Evolutionary conservation across 495 filamentous ascomycete genomes (phyloP).

Genomic region (Penicillium turbatum): DNA sequence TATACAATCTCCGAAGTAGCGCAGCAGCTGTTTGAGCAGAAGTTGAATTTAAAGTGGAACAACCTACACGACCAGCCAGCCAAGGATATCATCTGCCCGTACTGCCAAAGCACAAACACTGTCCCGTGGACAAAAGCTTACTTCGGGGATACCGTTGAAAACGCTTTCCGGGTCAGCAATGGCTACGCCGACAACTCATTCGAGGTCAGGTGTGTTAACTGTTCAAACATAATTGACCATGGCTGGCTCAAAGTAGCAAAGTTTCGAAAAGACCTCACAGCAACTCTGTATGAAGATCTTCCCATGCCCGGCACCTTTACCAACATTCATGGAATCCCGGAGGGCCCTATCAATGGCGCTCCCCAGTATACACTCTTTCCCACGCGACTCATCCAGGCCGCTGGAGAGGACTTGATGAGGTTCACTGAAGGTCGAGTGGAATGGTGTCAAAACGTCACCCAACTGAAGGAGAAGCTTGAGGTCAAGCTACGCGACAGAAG

Average conservation of each 20-base stretch:
- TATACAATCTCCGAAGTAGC: slow-evolving; percentile 51
- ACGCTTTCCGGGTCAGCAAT: slow-evolving; percentile 15
- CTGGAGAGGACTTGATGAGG: slow-evolving; percentile 34
- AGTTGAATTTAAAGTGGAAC: slow-evolving; percentile 56
- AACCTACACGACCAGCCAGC: slow-evolving; percentile 47
- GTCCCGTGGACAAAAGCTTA: slow-evolving; percentile 25
- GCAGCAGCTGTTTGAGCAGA: slow-evolving; percentile 43
- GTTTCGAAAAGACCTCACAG: slow-evolving; percentile 51
- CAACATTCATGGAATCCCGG: slow-evolving; percentile 31
- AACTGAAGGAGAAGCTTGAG: slow-evolving; percentile 11
- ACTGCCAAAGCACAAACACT: slow-evolving; percentile 35
- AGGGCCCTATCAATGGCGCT: neutral
- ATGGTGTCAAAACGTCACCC: slow-evolving; percentile 15
- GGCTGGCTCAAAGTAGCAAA: slow-evolving; percentile 48
- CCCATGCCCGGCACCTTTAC: slow-evolving; percentile 64
- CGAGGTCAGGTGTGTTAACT: slow-evolving; percentile 33
- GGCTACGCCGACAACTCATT: slow-evolving; percentile 65
- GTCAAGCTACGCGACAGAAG: slow-evolving; percentile 12
- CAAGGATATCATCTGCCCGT: slow-evolving; percentile 54
- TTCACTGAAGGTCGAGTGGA: slow-evolving; percentile 29
- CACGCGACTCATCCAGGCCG: slow-evolving; percentile 48
- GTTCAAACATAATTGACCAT: slow-evolving; percentile 47
- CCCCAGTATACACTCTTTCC: slow-evolving; percentile 47
- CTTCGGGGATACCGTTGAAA: slow-evolving; percentile 7
- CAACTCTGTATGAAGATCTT: slow-evolving; percentile 34